Base-by-base conservation (phyloP, 768 basidiomycete genomes). In the Agaricus blazei region DNA sequence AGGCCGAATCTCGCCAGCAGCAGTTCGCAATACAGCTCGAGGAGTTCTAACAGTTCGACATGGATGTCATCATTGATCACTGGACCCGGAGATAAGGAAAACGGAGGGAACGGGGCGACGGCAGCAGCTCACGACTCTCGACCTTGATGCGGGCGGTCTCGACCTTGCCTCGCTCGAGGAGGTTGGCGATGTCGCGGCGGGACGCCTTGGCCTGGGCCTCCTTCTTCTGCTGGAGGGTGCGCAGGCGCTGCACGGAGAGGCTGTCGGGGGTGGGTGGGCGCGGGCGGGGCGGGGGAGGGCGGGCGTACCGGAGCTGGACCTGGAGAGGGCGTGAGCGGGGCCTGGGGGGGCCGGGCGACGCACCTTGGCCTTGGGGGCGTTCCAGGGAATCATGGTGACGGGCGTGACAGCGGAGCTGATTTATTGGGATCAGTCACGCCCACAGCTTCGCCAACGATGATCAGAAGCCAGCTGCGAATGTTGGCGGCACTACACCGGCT, bases 1-100 rank as follows among this genome's bases (percentile, higher is more conserved):
- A 98, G 71, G 9, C 90, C 90, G 64, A 98, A 98, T 46, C 97
- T 82, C 8, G 96, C 92, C 24, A 95, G 77, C 19, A 98, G 72
- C n/a, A 96, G 80, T 65, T 99, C 97, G 60, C 89, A 91, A 67
- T 98, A 98, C 9, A 98, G 79, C 73, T 98, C 95, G 27, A 99
- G 75, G 4, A 98, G 75, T 65, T 99, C 96, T 37, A 98, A 73
- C 26, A 98, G 78, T 65, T 98, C 95, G 44, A 92, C 74, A 65
- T 90, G 80, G 44, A 92, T 80, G 64, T 93, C 90, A 61, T 91
- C 90, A 65, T 90, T 83, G 65, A 93, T 93, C 52, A 93, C 88
- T 87, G 11, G 38, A 54, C 24, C 26, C 15, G 31, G 14, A 54
- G 36, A 58, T 41, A 47, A 11, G 46, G 49, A 34, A 38, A 51